phyloP scores from a whole-genome alignment of 2,329 filamentous ascomycete species.

The Stemphylium beticola region DNA sequence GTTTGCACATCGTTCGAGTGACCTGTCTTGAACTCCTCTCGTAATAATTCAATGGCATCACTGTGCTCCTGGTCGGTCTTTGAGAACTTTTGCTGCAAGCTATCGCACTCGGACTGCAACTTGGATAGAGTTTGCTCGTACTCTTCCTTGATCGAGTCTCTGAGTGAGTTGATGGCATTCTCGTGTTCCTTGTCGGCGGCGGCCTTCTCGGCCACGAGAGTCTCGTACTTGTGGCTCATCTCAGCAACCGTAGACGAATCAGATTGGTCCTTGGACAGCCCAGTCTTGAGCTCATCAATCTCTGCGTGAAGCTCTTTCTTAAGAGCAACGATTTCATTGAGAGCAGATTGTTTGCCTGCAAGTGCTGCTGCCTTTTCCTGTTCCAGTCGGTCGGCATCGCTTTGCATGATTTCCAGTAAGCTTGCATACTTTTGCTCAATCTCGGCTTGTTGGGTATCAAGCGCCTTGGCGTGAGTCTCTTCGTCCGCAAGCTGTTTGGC shows the following conservation, averaged over 20 bases:
- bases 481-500: constrained; percentile 26
- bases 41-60: constrained; percentile 39
- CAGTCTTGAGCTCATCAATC: constrained; percentile 29
- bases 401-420: constrained; percentile 39
- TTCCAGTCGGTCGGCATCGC: constrained; percentile 32
- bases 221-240: constrained; percentile 36
- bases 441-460: constrained; percentile 33
- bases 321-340: constrained; percentile 34
- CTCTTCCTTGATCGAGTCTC: constrained; percentile 34
- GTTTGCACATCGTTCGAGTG: constrained; percentile 35
- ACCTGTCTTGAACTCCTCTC: constrained; percentile 37
- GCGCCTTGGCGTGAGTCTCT: constrained; percentile 30
- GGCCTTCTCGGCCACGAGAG: constrained; percentile 33
- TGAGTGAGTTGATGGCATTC: constrained; percentile 33
- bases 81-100: constrained; percentile 29
- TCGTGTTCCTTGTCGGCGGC: constrained; percentile 38
- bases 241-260: constrained; percentile 24
- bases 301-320: constrained; percentile 30
- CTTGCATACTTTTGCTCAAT: constrained; percentile 40
- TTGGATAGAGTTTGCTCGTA: constrained; percentile 31
- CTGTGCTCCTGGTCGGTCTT: constrained; percentile 39
- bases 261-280: constrained; percentile 27
- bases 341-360: constrained; percentile 28
- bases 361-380: constrained; percentile 34
- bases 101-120: constrained; percentile 35